These are phyloP conservation scores for Rasamsonia emersonii DNA, from an alignment of 2,329 filamentous ascomycete genomes.

Conservation along the genomic window DNA sequence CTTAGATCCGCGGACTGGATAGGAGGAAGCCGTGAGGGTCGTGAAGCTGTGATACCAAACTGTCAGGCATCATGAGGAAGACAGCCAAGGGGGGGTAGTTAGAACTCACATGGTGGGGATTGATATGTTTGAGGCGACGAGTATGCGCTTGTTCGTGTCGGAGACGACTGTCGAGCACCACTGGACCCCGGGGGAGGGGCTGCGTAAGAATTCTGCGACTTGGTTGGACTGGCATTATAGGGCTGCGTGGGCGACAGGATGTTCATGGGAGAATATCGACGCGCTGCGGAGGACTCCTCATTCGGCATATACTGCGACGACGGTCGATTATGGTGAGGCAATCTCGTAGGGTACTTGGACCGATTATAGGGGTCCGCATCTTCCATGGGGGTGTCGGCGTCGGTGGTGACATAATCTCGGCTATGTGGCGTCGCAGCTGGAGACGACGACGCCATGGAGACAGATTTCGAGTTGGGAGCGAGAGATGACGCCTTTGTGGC, in stretches of 20 bases:
- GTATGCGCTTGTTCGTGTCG: slow-evolving; percentile 56
- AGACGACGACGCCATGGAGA: slow-evolving; percentile 52
- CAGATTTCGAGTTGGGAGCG: slow-evolving; percentile 37
- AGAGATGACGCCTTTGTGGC: slow-evolving; percentile 24
- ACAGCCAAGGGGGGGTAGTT: neutral
- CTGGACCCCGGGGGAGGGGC: slow-evolving; percentile 45
- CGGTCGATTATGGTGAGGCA: slow-evolving; percentile 61
- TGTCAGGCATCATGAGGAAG: slow-evolving; percentile 7
- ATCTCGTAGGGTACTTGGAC: slow-evolving; percentile 76
- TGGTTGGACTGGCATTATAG: slow-evolving; percentile 59
- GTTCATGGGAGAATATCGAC: slow-evolving; percentile 96
- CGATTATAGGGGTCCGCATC: slow-evolving; percentile 78
- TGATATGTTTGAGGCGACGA: slow-evolving; percentile 51
- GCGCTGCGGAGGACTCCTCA: slow-evolving; percentile 72
- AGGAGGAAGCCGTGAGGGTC: slow-evolving; percentile 62
- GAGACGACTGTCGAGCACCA: slow-evolving; percentile 62
- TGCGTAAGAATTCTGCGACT: slow-evolving; percentile 41
- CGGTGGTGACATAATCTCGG: slow-evolving; percentile 57
- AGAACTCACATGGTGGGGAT: slow-evolving; percentile 47
- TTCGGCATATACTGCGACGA: slow-evolving; percentile 65
- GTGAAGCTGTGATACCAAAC: slow-evolving; percentile 35
- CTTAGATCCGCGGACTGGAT: slow-evolving; percentile 61
- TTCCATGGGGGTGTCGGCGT: slow-evolving; percentile 76
- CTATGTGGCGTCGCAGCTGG: slow-evolving; percentile 50
- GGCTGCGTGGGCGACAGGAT: slow-evolving; percentile 70